Evolutionary conservation across 441 rosid genomes (phyloP).

Genomic region (Euphorbia corollata): DNA sequence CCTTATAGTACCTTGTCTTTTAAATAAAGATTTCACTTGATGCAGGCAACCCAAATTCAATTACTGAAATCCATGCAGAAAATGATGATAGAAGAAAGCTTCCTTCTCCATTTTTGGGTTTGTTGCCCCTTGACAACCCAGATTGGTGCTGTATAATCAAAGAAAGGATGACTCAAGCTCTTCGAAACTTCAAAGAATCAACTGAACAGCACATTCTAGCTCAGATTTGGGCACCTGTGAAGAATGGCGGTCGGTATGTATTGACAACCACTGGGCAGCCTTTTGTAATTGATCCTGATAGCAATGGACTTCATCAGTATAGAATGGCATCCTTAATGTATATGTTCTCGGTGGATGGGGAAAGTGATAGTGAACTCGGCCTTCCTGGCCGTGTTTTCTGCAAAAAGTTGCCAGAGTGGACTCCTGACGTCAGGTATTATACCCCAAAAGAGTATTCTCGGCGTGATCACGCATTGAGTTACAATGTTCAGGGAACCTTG

Average conservation of each 20-base stretch:
- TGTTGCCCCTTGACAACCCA: constrained; percentile 45
- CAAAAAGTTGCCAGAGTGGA: constrained; percentile 85
- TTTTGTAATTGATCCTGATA: constrained; percentile 64
- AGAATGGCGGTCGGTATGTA: constrained; percentile 46
- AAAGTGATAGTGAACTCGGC: constrained; percentile 59
- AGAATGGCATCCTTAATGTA: constrained; percentile 73
- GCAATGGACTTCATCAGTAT: constrained; percentile 68
- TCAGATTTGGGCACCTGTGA: constrained; percentile 90
- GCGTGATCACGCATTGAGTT: constrained; percentile 61
- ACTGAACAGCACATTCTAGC: constrained; percentile 76
- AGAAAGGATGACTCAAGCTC: constrained; percentile 83
- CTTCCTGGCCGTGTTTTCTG: constrained; percentile 91
- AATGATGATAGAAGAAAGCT: constrained; percentile 28
- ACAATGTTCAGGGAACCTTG: constrained; percentile 73
- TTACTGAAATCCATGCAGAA: constrained; percentile 31
- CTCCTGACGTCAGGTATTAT: constrained; percentile 85
- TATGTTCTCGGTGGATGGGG: constrained; percentile 68
- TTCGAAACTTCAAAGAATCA: constrained; percentile 67
- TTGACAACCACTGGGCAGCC: constrained; percentile 89
- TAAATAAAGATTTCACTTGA: constrained; percentile 20
- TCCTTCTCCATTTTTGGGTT: constrained; percentile 44
- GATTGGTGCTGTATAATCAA: constrained; percentile 59
- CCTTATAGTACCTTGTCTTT: constrained; percentile 5
- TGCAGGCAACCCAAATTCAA: constrained; percentile 48
- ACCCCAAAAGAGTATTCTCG: constrained; percentile 70